phyloP scores from a whole-genome alignment of 2,329 filamentous ascomycete genomes.

The Pseudocercospora crystallina region DNA sequence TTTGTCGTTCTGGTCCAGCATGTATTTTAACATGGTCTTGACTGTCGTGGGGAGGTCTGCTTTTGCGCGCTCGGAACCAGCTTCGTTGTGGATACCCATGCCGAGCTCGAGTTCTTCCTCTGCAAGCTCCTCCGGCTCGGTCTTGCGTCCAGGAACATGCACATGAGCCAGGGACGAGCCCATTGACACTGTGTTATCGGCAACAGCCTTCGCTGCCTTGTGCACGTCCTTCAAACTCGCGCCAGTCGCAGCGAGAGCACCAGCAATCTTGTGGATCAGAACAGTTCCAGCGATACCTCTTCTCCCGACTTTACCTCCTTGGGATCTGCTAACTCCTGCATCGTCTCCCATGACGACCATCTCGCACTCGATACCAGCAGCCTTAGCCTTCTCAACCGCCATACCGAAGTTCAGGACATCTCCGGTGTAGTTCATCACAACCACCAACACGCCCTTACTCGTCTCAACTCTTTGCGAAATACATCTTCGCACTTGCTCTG shows the following conservation, averaged over 20 bases:
- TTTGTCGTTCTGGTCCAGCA: conserved; percentile 62
- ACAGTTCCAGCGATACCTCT: conserved; percentile 90
- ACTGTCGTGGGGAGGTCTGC: conserved; percentile 46
- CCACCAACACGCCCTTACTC: conserved; percentile 75
- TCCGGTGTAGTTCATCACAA: conserved; percentile 75
- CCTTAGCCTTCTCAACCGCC: conserved; percentile 87
- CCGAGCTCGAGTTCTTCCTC: conserved; percentile 65
- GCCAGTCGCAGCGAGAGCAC: conserved; percentile 73
- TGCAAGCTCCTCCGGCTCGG: conserved; percentile 58
- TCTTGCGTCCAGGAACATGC: conserved; percentile 78
- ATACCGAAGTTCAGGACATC: conserved; percentile 86
- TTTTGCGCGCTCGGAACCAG: conserved; percentile 42
- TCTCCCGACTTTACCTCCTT: conserved; percentile 87
- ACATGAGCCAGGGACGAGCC: conserved; percentile 85
- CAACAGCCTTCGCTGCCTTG: conserved; percentile 67
- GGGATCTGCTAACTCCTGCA: conserved; percentile 77
- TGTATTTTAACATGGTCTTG: conserved; percentile 63
- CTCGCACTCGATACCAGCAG: conserved; percentile 72
- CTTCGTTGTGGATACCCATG: conserved; percentile 71
- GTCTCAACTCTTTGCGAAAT: conserved; percentile 72
- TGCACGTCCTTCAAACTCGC: conserved; percentile 67
- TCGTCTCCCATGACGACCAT: conserved; percentile 94
- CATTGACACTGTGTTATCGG: conserved; percentile 77
- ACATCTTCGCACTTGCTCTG: conserved; percentile 77
- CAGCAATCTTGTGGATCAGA: conserved; percentile 85